phyloP scores from a whole-genome alignment of 2,329 filamentous ascomycete genomes.

The Tolypocladium endophyticum region DNA sequence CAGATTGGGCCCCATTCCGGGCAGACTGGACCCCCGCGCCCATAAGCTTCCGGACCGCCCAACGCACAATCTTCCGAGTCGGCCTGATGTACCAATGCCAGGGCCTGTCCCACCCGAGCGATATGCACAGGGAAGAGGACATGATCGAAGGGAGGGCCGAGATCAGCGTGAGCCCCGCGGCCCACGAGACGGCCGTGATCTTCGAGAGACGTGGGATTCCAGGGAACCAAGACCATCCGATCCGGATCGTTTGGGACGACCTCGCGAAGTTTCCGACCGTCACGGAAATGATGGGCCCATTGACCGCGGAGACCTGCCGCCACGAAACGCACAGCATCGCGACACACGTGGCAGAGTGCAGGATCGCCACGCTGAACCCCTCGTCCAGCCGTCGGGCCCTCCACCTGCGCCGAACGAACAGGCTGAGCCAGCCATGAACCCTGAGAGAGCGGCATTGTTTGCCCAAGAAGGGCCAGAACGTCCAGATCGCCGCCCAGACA shows the following conservation, averaged over 20 bases:
- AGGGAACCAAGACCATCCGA: slow-evolving; percentile 31
- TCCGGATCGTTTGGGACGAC: slow-evolving; percentile 26
- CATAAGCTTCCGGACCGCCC: slow-evolving; percentile 26
- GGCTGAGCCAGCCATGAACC: slow-evolving; percentile 41
- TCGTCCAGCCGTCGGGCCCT: slow-evolving; percentile 15
- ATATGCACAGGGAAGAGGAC: slow-evolving; percentile 28
- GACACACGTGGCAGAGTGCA: slow-evolving; percentile 16
- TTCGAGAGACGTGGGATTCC: slow-evolving; percentile 23
- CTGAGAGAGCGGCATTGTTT: slow-evolving; percentile 42
- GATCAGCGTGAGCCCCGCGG: slow-evolving; percentile 15
- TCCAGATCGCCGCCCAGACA: slow-evolving; percentile 14
- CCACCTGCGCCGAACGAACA: slow-evolving; percentile 10
- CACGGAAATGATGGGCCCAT: slow-evolving; percentile 25
- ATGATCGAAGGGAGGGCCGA: slow-evolving; percentile 28
- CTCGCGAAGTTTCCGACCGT: slow-evolving; percentile 33
- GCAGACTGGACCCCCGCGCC: slow-evolving; percentile 18
- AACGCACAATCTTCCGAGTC: slow-evolving; percentile 36
- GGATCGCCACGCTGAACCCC: slow-evolving; percentile 19
- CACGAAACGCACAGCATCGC: slow-evolving; percentile 26
- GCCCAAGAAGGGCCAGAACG: slow-evolving; percentile 21
- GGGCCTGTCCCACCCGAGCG: slow-evolving; percentile 36
- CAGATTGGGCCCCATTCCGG: slow-evolving; percentile 11
- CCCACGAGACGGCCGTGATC: slow-evolving; percentile 15
- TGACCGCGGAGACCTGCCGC: slow-evolving; percentile 19
- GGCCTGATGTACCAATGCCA: slow-evolving; percentile 47